Conservation (phyloP, 73 alveolate genomes). For the Paramecium tetraurelia region DNA sequence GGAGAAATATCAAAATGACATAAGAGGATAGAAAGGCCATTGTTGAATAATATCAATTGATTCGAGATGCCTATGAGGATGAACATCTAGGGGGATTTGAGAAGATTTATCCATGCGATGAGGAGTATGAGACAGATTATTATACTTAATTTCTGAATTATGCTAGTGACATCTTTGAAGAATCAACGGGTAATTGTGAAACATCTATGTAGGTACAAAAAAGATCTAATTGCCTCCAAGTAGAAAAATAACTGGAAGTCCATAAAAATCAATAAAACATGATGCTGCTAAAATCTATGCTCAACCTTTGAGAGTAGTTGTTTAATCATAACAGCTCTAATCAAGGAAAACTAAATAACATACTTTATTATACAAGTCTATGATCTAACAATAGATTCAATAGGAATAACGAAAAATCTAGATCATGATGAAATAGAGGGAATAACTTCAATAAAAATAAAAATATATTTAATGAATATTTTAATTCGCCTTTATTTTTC, state of each 20-base stretch:
- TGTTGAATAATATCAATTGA: constrained; percentile 23
- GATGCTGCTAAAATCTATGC: constrained; percentile 4
- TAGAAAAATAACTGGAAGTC: not conserved
- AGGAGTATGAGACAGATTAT: constrained; percentile 59
- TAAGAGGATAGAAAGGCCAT: constrained; percentile 45
- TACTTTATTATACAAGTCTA: not conserved
- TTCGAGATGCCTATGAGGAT: constrained; percentile 65
- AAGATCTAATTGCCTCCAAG: not conserved
- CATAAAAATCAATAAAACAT: not conserved
- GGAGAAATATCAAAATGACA: constrained; percentile 40
- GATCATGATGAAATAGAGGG: not conserved
- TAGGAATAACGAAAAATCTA: not conserved
- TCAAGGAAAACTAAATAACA: not conserved
- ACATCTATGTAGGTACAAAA: not conserved
- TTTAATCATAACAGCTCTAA: not conserved
- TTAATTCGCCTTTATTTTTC: not conserved
- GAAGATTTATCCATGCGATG: constrained; percentile 62
- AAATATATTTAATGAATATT: not conserved
- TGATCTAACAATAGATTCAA: not conserved
- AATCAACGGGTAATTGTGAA: constrained; percentile 33
- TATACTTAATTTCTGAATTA: constrained; percentile 7
- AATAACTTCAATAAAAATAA: not conserved
- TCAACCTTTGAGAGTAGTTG: not conserved
- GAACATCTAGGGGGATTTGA: constrained; percentile 65
- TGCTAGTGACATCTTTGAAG: constrained; percentile 55